Evolutionary conservation across 1,284 basidiomycete genomes (phyloP), one percentile per base, ranked within the genome.

Genomic region (Fomitopsis pinicola): DNA sequence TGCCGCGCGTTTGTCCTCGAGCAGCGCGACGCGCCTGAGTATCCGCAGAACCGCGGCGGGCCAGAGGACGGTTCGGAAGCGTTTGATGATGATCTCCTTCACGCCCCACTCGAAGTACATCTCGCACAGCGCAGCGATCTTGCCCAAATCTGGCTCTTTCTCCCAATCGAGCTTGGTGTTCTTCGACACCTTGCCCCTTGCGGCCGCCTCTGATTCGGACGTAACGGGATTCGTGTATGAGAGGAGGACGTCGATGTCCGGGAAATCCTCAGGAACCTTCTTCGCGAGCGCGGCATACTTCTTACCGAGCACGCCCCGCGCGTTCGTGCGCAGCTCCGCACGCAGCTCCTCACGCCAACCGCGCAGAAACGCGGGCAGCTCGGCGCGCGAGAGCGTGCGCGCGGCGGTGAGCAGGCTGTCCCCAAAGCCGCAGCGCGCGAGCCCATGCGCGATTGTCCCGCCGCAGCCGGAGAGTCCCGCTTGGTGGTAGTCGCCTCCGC

Each of bases 31-130:
- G 26, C 87, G 80, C 9, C 91, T 80, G 38, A 93, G 72, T 42
- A 87, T 84, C 35, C 91, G 81, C 45, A 88, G 77, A 15, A 89
- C 81, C 10, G 82, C 80, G 0, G 85, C 82, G 6, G 83, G 84
- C 89, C 91, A 93, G 22, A 94, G 80, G 6, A 92, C 80, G 0
- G 85, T 91, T 64, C 88, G 78, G 70, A 93, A 92, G 7, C 91
- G 84, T 64, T 91, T 89, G 65, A 92, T 80, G 63, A 94, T 90
- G 6, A 83, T 78, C 57, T 92, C 89, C 64, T 81, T 85, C 50
- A 91, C 87, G 0, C 93, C 94, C 94, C 94, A 96, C 70, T 95
- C 94, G 66, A 96, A 96, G 70, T 88, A 91, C 55, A 86, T 79
- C 72, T 96, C 94, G 75, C 93, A 95, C 1, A 88, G 78, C 5